These are phyloP conservation scores for Vickermania ingenoplastis DNA, from an alignment of 208 protist genomes.

Conservation along the genomic window DNA sequence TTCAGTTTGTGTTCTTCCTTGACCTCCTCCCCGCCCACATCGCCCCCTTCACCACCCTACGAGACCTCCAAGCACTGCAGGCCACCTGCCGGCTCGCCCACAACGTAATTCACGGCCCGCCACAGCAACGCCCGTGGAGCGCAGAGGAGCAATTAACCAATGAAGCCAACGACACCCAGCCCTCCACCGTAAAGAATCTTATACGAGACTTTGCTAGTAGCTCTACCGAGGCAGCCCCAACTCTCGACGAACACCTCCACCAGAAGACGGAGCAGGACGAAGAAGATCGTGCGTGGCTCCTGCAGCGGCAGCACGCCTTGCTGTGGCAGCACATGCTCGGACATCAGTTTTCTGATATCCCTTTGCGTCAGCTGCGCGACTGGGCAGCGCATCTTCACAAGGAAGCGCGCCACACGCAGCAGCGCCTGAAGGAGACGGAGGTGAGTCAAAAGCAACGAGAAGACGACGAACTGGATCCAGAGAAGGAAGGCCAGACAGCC, in stretches of 20 bases:
- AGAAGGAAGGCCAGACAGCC: no score
- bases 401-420: no score
- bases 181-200: no score
- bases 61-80: not conserved
- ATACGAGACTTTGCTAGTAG: no score
- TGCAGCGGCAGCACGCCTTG: not conserved
- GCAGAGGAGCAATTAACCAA: not conserved
- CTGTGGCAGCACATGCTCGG: not conserved
- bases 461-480: no score
- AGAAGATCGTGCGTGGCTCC: not conserved
- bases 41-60: not conserved
- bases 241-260: not conserved
- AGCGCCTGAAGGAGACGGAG: no score
- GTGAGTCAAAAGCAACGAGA: no score
- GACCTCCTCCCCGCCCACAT: not conserved
- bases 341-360: not conserved
- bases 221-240: not conserved
- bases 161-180: not conserved
- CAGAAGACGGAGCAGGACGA: not conserved
- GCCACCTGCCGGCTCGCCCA: not conserved
- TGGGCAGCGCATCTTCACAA: no score
- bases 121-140: not conserved
- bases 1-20: not conserved
- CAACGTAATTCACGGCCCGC: not conserved
- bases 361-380: no score